Percentiles rank a stretch among this genome's conserved stretches.
Evolutionary conservation across 139 green algal species (phyloP).

Genomic region (Asterochloris erici): DNA sequence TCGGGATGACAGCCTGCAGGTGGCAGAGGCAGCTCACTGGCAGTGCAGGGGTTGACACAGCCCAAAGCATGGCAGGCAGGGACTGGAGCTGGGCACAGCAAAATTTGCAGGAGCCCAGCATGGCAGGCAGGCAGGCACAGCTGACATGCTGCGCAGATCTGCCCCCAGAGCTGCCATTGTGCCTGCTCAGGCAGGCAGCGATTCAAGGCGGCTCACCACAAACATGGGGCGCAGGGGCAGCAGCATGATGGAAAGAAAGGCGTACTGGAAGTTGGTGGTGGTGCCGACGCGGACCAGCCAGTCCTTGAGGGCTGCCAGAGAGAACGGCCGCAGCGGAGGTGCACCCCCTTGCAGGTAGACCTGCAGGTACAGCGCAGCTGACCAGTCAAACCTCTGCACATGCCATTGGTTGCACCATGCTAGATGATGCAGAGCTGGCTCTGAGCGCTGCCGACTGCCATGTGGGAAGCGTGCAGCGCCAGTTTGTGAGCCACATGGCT

Average conservation of each 20-base stretch:
- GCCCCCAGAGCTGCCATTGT: too few species aligned
- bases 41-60: neutral
- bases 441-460: too few species aligned
- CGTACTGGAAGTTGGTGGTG: conserved; percentile 36
- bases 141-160: neutral
- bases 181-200: neutral
- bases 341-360: conserved; percentile 9
- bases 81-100: neutral
- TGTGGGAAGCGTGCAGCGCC: too few species aligned
- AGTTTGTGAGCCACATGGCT: too few species aligned
- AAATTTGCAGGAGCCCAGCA: neutral
- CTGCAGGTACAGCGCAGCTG: conserved; percentile 1
- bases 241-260: conserved; percentile 23
- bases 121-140: neutral
- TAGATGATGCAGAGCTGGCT: too few species aligned
- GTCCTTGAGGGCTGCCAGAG: neutral
- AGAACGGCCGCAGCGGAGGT: neutral
- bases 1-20: conserved; percentile 26
- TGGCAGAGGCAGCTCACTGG: too few species aligned
- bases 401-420: neutral
- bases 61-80: neutral
- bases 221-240: conserved; percentile 10
- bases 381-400: neutral
- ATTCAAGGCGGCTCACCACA: conserved; percentile 3
- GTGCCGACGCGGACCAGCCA: conserved; percentile 9